Evolutionary conservation across 306 rosid genomes (phyloP), one percentile per base, ranked within the genome.

Genomic region (Vigna hirtella): DNA sequence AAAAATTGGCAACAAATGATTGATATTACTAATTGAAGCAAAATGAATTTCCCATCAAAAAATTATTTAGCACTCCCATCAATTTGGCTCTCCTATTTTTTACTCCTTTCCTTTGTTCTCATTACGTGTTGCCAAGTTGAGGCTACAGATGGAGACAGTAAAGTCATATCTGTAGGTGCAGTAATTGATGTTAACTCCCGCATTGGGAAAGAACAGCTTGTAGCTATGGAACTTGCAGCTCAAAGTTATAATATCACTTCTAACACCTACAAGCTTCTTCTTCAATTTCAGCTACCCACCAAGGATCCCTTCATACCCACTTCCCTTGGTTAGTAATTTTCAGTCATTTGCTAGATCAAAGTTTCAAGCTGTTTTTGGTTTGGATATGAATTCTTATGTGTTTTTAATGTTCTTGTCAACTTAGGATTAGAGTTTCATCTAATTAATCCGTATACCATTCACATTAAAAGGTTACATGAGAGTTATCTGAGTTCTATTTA

Each of bases 141-240:
- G 72, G 38, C 67, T 18, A 45, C 36, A 1, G 38, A 49, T 20
- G 70, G 61, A 26, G 72, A 69, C 18, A 66, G 4, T 16, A 59
- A 74, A 77, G 83, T 87, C 53, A 65, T 66, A 63, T 6, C 77
- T 1, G 58, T 87, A 15, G 90, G 90, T 52, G 83, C 77, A 70
- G 70, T 85, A 26, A 59, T 80, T 59, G 88, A 87, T 79, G 45
- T 45, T 58, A 66, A 74, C n/a, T 63, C 88, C 45, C 80, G 85
- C 1, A 70, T 73, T 28, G 90, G 90, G 22, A 85, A 87, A 82
- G 90, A 87, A 73, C 88, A 85, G 74, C 74, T 6, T 85, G 40
- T 73, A 20, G 90, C 88, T 4, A 85, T 87, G 90, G 84, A 82
- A 18, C 77, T 87, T 57, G 88, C 82, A 57, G 80, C 80, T 64